Base-by-base conservation (phyloP, 345 rosid genomes). In the Gossypium rotundifolium region DNA sequence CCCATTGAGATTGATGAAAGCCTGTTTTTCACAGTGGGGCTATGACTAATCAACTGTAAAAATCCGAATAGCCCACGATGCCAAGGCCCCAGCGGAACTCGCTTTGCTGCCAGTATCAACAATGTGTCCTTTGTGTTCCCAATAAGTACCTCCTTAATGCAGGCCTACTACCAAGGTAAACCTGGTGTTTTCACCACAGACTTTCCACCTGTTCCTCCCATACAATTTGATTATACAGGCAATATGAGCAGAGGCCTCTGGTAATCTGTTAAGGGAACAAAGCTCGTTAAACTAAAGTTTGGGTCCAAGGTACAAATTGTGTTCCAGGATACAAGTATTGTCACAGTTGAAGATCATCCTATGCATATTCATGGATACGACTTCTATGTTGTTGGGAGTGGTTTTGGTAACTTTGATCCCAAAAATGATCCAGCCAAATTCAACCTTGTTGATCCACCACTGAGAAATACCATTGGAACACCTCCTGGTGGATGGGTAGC, bases 401-500 rank as follows among this genome's bases (percentile, higher is more conserved):
- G 98, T 46, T 69, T 81, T 40, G 97, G 96, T 51, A 94, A 88
- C 88, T 94, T 90, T 76, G 76, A 90, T 75, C 78, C 91, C 4
- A 81, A 60, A 33, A 91, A 60, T 51, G 96, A 94, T 70, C 77
- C 91, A 1, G 73, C 86, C 3, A 85, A 70, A 51, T 94, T 91
- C 84, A 92, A 94, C 85, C 88, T 94, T 65, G 1, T 86, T 4
- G 88, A 94, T 74, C 98, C 98, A 4, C 96, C 98, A 1, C 40
- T 20, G 25, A 87, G 96, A 81, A 92, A 94, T 74, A 94, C 98
- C 59, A 85, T 94, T 38, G 97, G 97, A 68, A 83, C 90, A 2
- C 93, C 96, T 70, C 90, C 92, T 2, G 92, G 91, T 12, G 97
- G 98, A 60, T 94, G 98, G 98, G 88, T 88, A n/a, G 96, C 94